Conservation (phyloP, 257 asterid species). For the Salvia rosmarinus region DNA sequence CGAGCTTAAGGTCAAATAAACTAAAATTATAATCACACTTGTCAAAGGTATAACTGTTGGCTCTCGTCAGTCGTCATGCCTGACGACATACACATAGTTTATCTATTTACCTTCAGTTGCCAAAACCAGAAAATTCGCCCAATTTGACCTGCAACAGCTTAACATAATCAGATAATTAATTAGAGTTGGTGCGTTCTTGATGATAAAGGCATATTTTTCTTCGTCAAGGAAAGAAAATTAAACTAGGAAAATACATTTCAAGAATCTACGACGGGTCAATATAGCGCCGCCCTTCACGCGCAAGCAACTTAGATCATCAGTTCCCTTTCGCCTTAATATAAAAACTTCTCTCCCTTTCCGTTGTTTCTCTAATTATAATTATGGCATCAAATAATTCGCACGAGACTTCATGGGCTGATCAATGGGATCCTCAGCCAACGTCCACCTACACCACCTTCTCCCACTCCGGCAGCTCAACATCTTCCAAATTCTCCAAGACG, state of each 20-base stretch:
- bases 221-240: background rate
- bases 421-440: slow-evolving; percentile 58
- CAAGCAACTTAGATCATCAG: background rate
- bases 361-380: background rate
- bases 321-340: slow-evolving; percentile 7
- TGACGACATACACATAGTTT: background rate
- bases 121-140: background rate
- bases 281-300: no score
- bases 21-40: background rate
- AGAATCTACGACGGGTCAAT: no score
- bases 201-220: background rate
- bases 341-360: background rate
- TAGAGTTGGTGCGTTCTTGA: background rate
- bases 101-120: background rate
- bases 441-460: slow-evolving; percentile 33
- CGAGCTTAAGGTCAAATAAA: background rate
- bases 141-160: background rate
- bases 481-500: slow-evolving; percentile 51
- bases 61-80: slow-evolving; percentile 7
- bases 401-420: slow-evolving; percentile 74
- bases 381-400: slow-evolving; percentile 49
- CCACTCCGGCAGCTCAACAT: slow-evolving; percentile 21
- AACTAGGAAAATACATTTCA: background rate
- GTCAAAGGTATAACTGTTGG: background rate
- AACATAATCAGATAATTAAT: background rate